phyloP scores from a whole-genome alignment of 129 eudicot species.

The Helichrysum umbraculigerum region DNA sequence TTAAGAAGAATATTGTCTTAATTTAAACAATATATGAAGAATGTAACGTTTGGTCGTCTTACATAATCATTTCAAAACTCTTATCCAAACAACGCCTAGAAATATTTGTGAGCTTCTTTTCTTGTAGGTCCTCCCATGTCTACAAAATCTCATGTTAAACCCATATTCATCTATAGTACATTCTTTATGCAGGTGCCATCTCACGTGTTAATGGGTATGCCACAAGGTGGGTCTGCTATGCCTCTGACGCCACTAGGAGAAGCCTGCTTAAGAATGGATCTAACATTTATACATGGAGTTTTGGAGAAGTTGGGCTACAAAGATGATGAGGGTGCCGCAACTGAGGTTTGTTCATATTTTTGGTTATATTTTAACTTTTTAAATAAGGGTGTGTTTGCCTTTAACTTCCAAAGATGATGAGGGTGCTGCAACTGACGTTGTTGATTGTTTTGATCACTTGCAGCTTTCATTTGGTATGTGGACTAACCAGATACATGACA shows the following conservation, averaged over 20 bases:
- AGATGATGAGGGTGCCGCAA: slow-evolving; percentile 96
- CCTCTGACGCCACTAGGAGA: slow-evolving; percentile 87
- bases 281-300: slow-evolving; percentile 83
- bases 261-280: slow-evolving; percentile 86
- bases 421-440: neutral
- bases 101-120: too few species aligned
- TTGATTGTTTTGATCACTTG: slow-evolving; percentile 17
- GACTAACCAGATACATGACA: slow-evolving; percentile 96
- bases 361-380: neutral
- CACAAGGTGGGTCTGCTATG: slow-evolving; percentile 54
- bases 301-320: slow-evolving; percentile 80
- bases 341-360: slow-evolving; percentile 72
- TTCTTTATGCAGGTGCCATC: slow-evolving; percentile 65
- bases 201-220: slow-evolving; percentile 78
- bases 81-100: neutral
- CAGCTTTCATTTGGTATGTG: slow-evolving; percentile 97
- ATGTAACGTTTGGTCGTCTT: neutral
- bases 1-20: too few species aligned
- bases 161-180: neutral
- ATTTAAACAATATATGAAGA: too few species aligned
- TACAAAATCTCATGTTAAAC: neutral
- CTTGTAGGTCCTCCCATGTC: too few species aligned
- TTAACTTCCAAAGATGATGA: slow-evolving; percentile 1
- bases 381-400: neutral
- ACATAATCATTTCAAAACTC: neutral